A percentile compares a stretch with the other conserved stretches of the same genome.
These are phyloP conservation scores for Anisogramma anomala DNA, from an alignment of 2,329 filamentous ascomycete genomes.

Conservation along the genomic window DNA sequence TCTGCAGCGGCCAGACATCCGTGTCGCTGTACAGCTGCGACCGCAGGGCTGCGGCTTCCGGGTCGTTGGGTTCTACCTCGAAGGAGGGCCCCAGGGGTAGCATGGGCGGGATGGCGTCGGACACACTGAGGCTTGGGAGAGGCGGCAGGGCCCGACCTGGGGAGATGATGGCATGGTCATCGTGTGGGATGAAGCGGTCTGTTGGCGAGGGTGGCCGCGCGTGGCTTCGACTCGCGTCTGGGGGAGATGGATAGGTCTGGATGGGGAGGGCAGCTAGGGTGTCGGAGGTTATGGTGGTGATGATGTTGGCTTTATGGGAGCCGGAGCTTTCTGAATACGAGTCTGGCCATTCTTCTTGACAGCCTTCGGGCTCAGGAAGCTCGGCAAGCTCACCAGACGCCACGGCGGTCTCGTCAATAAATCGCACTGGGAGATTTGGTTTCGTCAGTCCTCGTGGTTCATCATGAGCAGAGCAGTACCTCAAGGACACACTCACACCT, in stretches of 20 bases:
- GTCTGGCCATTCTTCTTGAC: slow-evolving; percentile 14
- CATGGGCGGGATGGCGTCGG: slow-evolving; percentile 2
- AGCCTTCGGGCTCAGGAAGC: background rate
- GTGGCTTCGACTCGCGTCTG: background rate
- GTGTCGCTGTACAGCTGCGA: slow-evolving; percentile 17
- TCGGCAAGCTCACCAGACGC: slow-evolving; percentile 10
- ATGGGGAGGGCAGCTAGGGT: slow-evolving; percentile 3
- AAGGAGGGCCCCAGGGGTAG: slow-evolving; percentile 4
- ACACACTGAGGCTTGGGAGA: slow-evolving; percentile 5
- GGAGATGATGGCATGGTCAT: slow-evolving; percentile 14
- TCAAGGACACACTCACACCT: slow-evolving; percentile 17
- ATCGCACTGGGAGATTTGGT: slow-evolving; percentile 17
- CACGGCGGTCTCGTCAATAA: slow-evolving; percentile 19
- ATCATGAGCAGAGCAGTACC: too few species aligned
- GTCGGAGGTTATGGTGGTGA: too few species aligned
- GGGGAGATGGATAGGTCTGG: slow-evolving; percentile 4
- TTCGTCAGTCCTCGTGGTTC: slow-evolving; percentile 7
- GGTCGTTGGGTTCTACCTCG: slow-evolving; percentile 8
- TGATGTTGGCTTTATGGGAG: slow-evolving; percentile 4
- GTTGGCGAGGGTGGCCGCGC: slow-evolving; percentile 17
- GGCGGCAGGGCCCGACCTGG: slow-evolving; percentile 4
- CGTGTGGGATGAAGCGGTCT: slow-evolving; percentile 22
- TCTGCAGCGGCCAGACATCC: slow-evolving; percentile 21
- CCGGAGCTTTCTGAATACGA: slow-evolving; percentile 9
- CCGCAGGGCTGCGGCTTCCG: slow-evolving; percentile 8